Evolutionary conservation across 495 filamentous ascomycete genomes (phyloP).

Genomic region (Xylaria sp.): DNA sequence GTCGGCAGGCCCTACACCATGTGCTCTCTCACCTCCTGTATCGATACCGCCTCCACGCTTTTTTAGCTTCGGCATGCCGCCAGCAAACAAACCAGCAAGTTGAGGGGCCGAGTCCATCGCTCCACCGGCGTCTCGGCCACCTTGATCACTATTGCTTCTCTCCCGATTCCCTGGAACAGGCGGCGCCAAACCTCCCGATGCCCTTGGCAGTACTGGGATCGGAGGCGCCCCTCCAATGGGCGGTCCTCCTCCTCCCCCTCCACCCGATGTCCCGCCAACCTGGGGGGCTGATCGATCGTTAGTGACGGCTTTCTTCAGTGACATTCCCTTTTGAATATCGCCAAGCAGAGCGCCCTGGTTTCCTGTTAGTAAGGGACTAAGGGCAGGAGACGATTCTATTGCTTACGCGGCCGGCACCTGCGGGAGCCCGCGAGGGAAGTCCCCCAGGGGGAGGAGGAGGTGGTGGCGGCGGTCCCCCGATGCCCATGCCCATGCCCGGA

Average conservation of each 20-base stretch:
- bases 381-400: slow-evolving; percentile 25
- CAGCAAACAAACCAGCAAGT: slow-evolving; percentile 86
- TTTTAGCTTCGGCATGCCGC: slow-evolving; percentile 92
- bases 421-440: slow-evolving; percentile 41
- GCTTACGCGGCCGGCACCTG: slow-evolving; percentile 36
- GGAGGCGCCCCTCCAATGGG: slow-evolving; percentile 76
- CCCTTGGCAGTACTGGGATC: slow-evolving; percentile 71
- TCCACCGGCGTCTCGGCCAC: slow-evolving; percentile 52
- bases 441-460: slow-evolving; percentile 67
- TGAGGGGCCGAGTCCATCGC: slow-evolving; percentile 72
- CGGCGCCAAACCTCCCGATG: slow-evolving; percentile 70
- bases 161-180: slow-evolving; percentile 73
- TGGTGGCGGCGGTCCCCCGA: slow-evolving; percentile 73
- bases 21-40: slow-evolving; percentile 68
- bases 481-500: slow-evolving; percentile 54
- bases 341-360: slow-evolving; percentile 81
- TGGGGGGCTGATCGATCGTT: slow-evolving; percentile 92
- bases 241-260: slow-evolving; percentile 56
- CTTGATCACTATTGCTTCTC: slow-evolving; percentile 82
- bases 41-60: slow-evolving; percentile 86
- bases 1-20: background rate
- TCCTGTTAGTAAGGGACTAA: slow-evolving; percentile 45
- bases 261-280: slow-evolving; percentile 62
- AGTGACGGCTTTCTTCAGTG: slow-evolving; percentile 86
- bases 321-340: slow-evolving; percentile 85